Evolutionary conservation across 2,329 filamentous ascomycete genomes (phyloP).

Genomic region (Thyridium curvatum): DNA sequence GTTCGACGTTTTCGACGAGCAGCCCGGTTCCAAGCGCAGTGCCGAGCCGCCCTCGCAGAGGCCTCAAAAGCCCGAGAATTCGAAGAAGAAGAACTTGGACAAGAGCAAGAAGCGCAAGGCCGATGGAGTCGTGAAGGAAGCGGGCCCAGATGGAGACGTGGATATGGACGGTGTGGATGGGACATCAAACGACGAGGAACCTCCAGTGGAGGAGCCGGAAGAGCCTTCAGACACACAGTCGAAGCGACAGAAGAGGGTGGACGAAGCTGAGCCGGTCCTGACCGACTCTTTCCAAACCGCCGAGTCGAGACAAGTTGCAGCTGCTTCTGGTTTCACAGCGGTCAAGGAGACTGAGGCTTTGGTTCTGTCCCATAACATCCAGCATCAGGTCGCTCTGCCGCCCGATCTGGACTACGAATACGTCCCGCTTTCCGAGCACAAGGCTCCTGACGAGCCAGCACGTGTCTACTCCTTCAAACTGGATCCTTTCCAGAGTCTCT

Average conservation of each 20-base stretch:
- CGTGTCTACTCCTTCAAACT: conserved; percentile 82
- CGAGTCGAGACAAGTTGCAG: conserved; percentile 83
- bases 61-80: conserved; percentile 21
- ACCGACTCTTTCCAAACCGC: conserved; percentile 94
- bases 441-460: conserved; percentile 80
- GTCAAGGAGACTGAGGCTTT: conserved; percentile 62
- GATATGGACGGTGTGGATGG: conserved; percentile 19
- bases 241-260: conserved; percentile 59
- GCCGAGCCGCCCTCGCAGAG: conserved; percentile 15
- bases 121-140: conserved; percentile 67
- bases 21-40: conserved; percentile 37
- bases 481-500: conserved; percentile 94
- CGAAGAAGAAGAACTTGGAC: conserved; percentile 44
- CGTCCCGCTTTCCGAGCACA: conserved; percentile 90
- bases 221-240: conserved; percentile 37
- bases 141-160: conserved; percentile 19
- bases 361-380: conserved; percentile 91
- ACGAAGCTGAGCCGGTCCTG: conserved; percentile 71
- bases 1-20: conserved; percentile 76
- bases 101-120: conserved; percentile 81
- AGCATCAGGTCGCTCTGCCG: conserved; percentile 93
- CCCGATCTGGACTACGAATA: conserved; percentile 93
- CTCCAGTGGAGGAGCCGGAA: conserved; percentile 23
- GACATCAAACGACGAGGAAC: conserved; percentile 30
- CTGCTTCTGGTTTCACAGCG: conserved; percentile 59